Conservation (phyloP, 2,329 filamentous ascomycete genomes). For the Colletotrichum limetticola region DNA sequence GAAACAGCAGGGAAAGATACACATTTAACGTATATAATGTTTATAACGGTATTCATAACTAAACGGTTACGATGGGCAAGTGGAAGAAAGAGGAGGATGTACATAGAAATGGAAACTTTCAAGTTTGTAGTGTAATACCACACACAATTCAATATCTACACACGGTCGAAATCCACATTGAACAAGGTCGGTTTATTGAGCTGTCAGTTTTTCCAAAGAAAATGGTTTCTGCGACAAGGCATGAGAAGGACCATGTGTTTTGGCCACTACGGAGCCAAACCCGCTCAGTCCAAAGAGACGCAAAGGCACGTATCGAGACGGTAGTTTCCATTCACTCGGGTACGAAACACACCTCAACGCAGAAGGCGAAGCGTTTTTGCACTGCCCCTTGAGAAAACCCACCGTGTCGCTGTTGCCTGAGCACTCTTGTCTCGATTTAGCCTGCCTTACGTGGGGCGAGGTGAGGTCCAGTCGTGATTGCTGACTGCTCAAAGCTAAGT, state of each 20-base stretch:
- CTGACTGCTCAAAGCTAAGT: background rate
- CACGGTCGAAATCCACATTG: too few species aligned
- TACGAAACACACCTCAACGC: background rate
- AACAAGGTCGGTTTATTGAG: background rate
- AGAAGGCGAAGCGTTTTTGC: background rate
- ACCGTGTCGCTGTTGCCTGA: background rate
- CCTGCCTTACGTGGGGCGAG: background rate
- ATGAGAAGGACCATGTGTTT: background rate
- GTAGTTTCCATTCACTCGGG: background rate
- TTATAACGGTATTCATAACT: constrained; percentile 7
- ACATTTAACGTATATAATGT: constrained; percentile 17
- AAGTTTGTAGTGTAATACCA: background rate
- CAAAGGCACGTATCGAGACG: background rate
- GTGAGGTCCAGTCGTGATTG: background rate
- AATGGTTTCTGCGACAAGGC: background rate
- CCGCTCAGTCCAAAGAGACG: background rate
- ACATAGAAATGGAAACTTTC: background rate
- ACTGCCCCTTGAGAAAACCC: background rate
- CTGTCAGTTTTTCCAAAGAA: background rate
- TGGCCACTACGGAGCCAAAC: background rate
- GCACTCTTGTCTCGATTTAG: constrained; percentile 1
- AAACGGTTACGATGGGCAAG: background rate
- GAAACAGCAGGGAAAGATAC: background rate
- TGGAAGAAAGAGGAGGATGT: background rate
- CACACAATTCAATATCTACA: background rate